A percentile compares a stretch with the other conserved stretches of the same genome.
These are phyloP conservation scores for Corylus avellana DNA, from an alignment of 306 rosid species.

Conservation along the genomic window DNA sequence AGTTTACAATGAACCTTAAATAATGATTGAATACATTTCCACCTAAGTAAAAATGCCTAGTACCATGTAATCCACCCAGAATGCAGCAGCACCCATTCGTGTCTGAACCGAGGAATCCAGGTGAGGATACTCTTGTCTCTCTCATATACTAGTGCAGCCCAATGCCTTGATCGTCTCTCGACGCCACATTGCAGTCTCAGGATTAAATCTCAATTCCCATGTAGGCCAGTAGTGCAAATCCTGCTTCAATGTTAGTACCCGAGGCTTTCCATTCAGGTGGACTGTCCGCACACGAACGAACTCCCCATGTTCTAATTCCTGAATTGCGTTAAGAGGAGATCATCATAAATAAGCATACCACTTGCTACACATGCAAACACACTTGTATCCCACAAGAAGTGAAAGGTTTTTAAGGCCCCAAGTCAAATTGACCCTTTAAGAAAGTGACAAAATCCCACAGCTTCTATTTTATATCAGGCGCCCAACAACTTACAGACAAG, in stretches of 20 bases:
- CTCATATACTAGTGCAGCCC: conserved; percentile 34
- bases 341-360: not conserved
- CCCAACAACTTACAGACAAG: too few species aligned
- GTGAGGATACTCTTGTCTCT: conserved; percentile 5
- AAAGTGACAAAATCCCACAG: not conserved
- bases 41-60: too few species aligned
- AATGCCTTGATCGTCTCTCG: conserved; percentile 67
- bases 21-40: too few species aligned
- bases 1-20: too few species aligned
- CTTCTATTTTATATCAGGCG: not conserved
- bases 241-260: conserved; percentile 86
- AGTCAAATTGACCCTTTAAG: not conserved
- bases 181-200: conserved; percentile 73
- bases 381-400: too few species aligned
- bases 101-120: conserved; percentile 5
- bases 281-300: conserved; percentile 86
- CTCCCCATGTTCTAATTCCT: conserved; percentile 84
- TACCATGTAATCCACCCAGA: not conserved
- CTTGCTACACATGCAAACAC: not conserved
- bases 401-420: not conserved
- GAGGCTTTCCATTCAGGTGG: conserved; percentile 86
- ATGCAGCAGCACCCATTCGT: conserved; percentile 17
- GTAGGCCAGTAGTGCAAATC: conserved; percentile 97
- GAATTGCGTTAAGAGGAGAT: conserved; percentile 26
- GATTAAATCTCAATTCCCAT: conserved; percentile 85